Conservation (phyloP, 495 filamentous ascomycete genomes). For the Penicillium turbatum region DNA sequence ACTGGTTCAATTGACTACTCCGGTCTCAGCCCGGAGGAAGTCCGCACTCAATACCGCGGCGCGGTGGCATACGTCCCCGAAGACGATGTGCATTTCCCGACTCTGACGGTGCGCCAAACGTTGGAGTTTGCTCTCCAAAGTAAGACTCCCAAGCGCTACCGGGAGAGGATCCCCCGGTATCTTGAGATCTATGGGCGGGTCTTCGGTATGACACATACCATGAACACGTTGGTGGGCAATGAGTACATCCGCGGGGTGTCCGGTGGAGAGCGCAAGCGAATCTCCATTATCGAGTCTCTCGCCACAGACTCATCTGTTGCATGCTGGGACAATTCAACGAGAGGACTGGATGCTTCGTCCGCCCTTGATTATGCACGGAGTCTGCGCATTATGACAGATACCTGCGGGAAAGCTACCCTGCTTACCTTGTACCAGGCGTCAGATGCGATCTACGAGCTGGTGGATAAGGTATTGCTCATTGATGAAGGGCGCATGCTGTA, state of each 20-base stretch:
- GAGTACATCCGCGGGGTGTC: slow-evolving; percentile 80
- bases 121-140: slow-evolving; percentile 75
- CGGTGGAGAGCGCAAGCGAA: slow-evolving; percentile 75
- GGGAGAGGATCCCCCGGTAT: slow-evolving; percentile 61
- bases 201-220: slow-evolving; percentile 81
- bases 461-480: slow-evolving; percentile 83
- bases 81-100: slow-evolving; percentile 77
- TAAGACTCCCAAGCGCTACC: slow-evolving; percentile 68
- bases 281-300: slow-evolving; percentile 51
- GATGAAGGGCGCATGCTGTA: slow-evolving; percentile 75
- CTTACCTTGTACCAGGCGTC: slow-evolving; percentile 79
- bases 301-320: slow-evolving; percentile 69
- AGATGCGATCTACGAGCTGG: slow-evolving; percentile 75
- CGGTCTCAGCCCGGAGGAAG: slow-evolving; percentile 55
- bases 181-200: slow-evolving; percentile 70
- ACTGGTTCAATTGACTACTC: slow-evolving; percentile 77
- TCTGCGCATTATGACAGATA: slow-evolving; percentile 71
- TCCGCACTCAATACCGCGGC: slow-evolving; percentile 65
- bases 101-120: slow-evolving; percentile 78
- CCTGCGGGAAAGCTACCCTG: slow-evolving; percentile 73
- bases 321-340: slow-evolving; percentile 81
- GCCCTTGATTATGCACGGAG: slow-evolving; percentile 68
- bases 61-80: slow-evolving; percentile 81
- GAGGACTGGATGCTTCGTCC: slow-evolving; percentile 77
- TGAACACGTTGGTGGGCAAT: slow-evolving; percentile 78